Percentiles rank a stretch among this genome's conserved stretches.
Evolutionary conservation across 2,329 filamentous ascomycete genomes (phyloP).

Genomic region (Verticillium isaacii): DNA sequence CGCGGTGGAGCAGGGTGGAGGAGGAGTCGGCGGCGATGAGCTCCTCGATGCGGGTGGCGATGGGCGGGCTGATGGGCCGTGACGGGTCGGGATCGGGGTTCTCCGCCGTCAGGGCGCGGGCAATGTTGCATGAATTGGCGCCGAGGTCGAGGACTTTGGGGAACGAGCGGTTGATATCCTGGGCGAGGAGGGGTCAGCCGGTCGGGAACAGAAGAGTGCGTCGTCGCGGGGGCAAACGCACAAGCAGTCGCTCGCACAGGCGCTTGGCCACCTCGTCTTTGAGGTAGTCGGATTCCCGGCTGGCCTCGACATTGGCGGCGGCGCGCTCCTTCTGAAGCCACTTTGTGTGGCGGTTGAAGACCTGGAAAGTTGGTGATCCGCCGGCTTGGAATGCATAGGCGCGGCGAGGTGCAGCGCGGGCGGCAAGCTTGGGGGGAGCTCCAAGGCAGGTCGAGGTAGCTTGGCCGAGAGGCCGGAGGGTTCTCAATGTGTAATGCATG

Average conservation of each 20-base stretch:
- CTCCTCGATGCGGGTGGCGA: slow-evolving; percentile 66
- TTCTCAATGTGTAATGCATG: slow-evolving; percentile 11
- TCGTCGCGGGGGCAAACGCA: slow-evolving; percentile 27
- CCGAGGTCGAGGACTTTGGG: slow-evolving; percentile 84
- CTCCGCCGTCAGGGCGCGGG: slow-evolving; percentile 68
- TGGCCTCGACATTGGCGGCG: slow-evolving; percentile 62
- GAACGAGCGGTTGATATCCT: slow-evolving; percentile 92
- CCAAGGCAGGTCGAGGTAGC: slow-evolving; percentile 4
- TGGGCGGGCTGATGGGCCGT: slow-evolving; percentile 57
- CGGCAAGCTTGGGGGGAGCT: not conserved
- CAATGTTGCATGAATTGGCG: slow-evolving; percentile 93
- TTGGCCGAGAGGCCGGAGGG: slow-evolving; percentile 6
- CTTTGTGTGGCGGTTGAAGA: slow-evolving; percentile 88
- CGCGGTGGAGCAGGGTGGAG: slow-evolving; percentile 70
- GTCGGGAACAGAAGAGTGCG: not conserved
- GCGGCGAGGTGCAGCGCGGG: slow-evolving; percentile 29
- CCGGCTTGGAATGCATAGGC: slow-evolving; percentile 74
- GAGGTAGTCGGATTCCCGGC: slow-evolving; percentile 83
- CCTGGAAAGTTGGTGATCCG: slow-evolving; percentile 73
- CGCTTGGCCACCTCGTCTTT: slow-evolving; percentile 86
- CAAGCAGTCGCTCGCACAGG: slow-evolving; percentile 79
- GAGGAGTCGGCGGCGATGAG: slow-evolving; percentile 83
- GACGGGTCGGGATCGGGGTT: slow-evolving; percentile 58
- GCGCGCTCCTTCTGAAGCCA: slow-evolving; percentile 89
- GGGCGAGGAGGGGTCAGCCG: not conserved